Conservation (phyloP, 2,329 filamentous ascomycete species). For the Mycosphaerella arachidis region DNA sequence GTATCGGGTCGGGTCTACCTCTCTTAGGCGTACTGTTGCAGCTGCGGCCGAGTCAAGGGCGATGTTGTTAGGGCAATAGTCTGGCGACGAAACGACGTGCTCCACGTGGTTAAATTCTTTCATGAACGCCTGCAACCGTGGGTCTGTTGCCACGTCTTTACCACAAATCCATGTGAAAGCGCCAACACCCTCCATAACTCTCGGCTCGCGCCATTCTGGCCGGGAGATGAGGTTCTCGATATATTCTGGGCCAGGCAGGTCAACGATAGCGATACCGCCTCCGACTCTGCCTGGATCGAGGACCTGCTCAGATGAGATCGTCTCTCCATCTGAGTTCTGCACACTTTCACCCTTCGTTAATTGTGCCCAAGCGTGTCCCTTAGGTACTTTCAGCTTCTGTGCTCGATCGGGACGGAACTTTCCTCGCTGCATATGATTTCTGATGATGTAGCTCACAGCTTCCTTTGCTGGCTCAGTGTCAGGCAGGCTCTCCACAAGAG, state of each 20-base stretch:
- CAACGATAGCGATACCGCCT: constrained; percentile 71
- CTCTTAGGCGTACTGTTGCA: constrained; percentile 64
- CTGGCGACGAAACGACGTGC: constrained; percentile 73
- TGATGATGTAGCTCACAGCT: constrained; percentile 82
- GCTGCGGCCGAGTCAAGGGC: constrained; percentile 62
- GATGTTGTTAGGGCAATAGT: constrained; percentile 71
- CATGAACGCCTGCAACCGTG: constrained; percentile 66
- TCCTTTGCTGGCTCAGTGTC: constrained; percentile 60
- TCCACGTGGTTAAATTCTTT: constrained; percentile 54
- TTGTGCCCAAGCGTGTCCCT: constrained; percentile 53
- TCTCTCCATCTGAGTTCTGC: constrained; percentile 58
- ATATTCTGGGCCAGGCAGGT: constrained; percentile 68
- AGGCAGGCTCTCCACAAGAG: constrained; percentile 61
- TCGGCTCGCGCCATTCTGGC: constrained; percentile 63
- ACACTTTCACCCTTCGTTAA: constrained; percentile 64
- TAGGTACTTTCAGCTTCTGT: constrained; percentile 58
- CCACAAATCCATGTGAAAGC: constrained; percentile 80
- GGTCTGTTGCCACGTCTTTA: constrained; percentile 58
- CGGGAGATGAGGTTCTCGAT: constrained; percentile 65
- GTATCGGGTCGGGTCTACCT: constrained; percentile 71
- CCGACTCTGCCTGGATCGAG: constrained; percentile 64
- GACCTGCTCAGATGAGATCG: constrained; percentile 83
- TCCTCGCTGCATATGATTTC: constrained; percentile 69
- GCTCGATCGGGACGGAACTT: constrained; percentile 70
- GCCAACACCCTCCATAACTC: constrained; percentile 63